A percentile compares a stretch with the other conserved stretches of the same genome.
Evolutionary conservation across 2,329 filamentous ascomycete genomes (phyloP).

Genomic region (Mycogone perniciosa): DNA sequence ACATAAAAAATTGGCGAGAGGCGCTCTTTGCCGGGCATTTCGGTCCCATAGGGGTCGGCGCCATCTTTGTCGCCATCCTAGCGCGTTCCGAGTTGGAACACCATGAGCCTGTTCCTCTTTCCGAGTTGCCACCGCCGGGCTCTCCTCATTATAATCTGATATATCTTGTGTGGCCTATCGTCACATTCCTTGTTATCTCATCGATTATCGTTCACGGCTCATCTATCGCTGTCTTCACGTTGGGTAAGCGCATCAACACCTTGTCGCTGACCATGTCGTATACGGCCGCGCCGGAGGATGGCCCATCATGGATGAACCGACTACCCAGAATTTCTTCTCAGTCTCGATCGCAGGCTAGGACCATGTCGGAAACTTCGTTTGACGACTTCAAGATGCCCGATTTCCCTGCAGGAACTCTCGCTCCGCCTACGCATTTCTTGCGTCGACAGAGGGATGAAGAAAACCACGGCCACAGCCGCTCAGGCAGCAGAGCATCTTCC

Average conservation of each 20-base stretch:
- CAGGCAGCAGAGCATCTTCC: constrained; percentile 54
- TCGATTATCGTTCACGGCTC: constrained; percentile 96
- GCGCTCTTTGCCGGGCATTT: constrained; percentile 96
- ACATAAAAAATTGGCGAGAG: constrained; percentile 97
- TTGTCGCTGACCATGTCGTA: constrained; percentile 94
- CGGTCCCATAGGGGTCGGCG: constrained; percentile 93
- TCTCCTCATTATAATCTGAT: constrained; percentile 63
- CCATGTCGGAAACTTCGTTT: constrained; percentile 71
- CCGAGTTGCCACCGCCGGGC: constrained; percentile 49
- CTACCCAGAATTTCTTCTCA: constrained; percentile 64
- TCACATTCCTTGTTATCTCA: constrained; percentile 85
- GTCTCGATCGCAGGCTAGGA: constrained; percentile 76
- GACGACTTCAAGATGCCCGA: constrained; percentile 55
- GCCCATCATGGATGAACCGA: constrained; percentile 90
- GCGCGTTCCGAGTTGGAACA: constrained; percentile 87
- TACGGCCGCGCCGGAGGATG: constrained; percentile 81
- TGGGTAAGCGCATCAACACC: constrained; percentile 97
- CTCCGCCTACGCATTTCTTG: constrained; percentile 71
- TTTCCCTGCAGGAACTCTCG: constrained; percentile 63
- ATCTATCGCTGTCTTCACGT: constrained; percentile 95
- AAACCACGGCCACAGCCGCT: constrained; percentile 41
- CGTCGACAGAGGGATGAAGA: constrained; percentile 77
- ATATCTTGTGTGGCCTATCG: constrained; percentile 89
- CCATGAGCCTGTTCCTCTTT: constrained; percentile 65
- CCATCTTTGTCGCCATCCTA: constrained; percentile 90